Evolutionary conservation across 805 yeast genomes (phyloP).

Genomic region (Zygoascus biomembranicola): DNA sequence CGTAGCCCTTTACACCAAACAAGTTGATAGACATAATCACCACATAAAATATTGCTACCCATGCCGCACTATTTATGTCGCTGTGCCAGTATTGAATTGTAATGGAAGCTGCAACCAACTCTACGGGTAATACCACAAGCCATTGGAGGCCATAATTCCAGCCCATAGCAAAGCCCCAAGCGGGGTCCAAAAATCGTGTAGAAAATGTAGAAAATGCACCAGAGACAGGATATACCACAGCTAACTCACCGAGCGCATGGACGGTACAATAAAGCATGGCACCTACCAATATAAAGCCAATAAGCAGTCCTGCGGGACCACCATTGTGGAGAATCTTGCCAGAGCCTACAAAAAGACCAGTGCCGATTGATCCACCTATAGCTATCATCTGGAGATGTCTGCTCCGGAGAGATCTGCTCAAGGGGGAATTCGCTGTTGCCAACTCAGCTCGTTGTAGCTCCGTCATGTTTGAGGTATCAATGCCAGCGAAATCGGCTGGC

Average conservation of each 20-base stretch:
- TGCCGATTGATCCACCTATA: conserved; percentile 70
- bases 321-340: conserved; percentile 47
- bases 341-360: conserved; percentile 63
- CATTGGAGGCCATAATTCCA: conserved; percentile 57
- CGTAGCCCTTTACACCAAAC: conserved; percentile 51
- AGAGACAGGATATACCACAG: conserved; percentile 48
- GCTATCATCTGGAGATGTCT: conserved; percentile 54
- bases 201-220: conserved; percentile 51
- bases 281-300: conserved; percentile 55
- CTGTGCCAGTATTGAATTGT: conserved; percentile 45
- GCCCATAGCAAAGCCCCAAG: conserved; percentile 59
- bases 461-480: conserved; percentile 23
- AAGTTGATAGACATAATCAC: conserved; percentile 41
- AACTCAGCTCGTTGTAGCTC: conserved; percentile 32
- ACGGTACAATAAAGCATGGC: conserved; percentile 53
- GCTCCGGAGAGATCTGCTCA: conserved; percentile 35
- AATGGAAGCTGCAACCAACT: conserved; percentile 50
- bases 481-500: conserved; percentile 32
- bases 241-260: conserved; percentile 58
- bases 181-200: conserved; percentile 50
- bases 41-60: conserved; percentile 51
- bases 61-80: conserved; percentile 46
- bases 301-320: conserved; percentile 56
- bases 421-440: conserved; percentile 32
- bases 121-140: conserved; percentile 54